Conservation (phyloP, 352 stramenopile species). For the Aphanomyces astaci region DNA sequence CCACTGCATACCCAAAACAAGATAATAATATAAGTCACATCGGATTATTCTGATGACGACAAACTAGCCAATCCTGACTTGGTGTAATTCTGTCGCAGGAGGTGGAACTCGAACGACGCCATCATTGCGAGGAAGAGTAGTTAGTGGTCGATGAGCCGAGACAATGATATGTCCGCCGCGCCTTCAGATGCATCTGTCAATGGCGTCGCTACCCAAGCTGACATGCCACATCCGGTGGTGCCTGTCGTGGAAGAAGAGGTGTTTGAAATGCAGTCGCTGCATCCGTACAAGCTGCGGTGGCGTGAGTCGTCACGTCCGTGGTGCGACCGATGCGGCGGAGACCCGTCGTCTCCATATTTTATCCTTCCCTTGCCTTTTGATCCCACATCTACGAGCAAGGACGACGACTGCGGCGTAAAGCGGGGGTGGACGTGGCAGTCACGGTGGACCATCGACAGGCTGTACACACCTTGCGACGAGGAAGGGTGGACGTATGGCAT, state of each 20-base stretch:
- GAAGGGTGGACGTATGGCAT: constrained; percentile 82
- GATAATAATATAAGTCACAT: no score
- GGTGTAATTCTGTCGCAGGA: no score
- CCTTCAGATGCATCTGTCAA: neutral
- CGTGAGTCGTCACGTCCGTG: neutral
- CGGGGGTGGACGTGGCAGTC: constrained; percentile 30
- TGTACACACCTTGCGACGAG: constrained; percentile 73
- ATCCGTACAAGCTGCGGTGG: constrained; percentile 39
- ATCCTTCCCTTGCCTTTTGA: neutral
- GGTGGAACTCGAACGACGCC: no score
- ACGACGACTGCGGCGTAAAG: neutral
- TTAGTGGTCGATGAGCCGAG: no score
- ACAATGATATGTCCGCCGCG: neutral
- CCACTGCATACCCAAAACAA: no score
- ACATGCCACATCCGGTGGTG: neutral
- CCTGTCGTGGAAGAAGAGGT: constrained; percentile 58
- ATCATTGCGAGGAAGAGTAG: neutral
- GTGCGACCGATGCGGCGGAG: constrained; percentile 1
- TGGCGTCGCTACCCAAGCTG: neutral
- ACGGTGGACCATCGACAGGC: constrained; percentile 23
- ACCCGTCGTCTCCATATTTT: constrained; percentile 3
- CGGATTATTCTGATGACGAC: no score
- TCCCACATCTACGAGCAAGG: neutral
- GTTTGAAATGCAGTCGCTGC: constrained; percentile 77
- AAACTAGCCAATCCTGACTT: no score